Base-by-base conservation (phyloP, 2,329 filamentous ascomycete genomes). In the Davidsoniella eucalypti region DNA sequence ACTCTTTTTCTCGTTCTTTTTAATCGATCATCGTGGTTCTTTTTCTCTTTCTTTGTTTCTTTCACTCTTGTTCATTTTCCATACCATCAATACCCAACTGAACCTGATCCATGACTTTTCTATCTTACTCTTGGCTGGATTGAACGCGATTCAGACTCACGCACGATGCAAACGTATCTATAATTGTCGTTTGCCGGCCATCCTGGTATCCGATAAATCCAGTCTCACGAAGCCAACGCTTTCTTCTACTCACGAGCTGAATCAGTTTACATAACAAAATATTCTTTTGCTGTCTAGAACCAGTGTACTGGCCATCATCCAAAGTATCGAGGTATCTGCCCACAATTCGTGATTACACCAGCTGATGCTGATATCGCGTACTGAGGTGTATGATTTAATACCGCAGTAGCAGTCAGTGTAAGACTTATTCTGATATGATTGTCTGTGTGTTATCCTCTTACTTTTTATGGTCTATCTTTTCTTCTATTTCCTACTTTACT, bases 41-140 rank as follows among this genome's bases (percentile, higher is more conserved):
- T 52, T 55, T 49, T 49, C 50, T 49, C 42, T 39, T 52, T 48
- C 45, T 42, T 25, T 46, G 38, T 57, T 57, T 55, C 55, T 58
- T 61, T 55, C 50, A 54, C 54, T 55, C 55, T 58, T 56, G 55
- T 55, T 57, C 56, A 39, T 44, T 55, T 58, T 54, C 54, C 49
- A 52, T 54, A 48, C 50, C 51, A 55, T 55, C 51, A 56, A 56
- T 56, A 56, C 55, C 55, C 55, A 55, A 52, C 44, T 37, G 45
- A 52, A 47, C 46, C 46, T 40, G 50, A 52, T 52, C 40, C 40
- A 49, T 52, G 46, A 26, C 18, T 41, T 44, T 51, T 44, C 45
- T 43, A n/a, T 14, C 37, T 38, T 39, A 40, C n/a, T 44, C 25
- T 33, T 37, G 29, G 14, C 49, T 37, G 44, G 38, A 37, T 44